Conservation (phyloP, 2,329 filamentous ascomycete species). For the Lachnellula suecica region DNA sequence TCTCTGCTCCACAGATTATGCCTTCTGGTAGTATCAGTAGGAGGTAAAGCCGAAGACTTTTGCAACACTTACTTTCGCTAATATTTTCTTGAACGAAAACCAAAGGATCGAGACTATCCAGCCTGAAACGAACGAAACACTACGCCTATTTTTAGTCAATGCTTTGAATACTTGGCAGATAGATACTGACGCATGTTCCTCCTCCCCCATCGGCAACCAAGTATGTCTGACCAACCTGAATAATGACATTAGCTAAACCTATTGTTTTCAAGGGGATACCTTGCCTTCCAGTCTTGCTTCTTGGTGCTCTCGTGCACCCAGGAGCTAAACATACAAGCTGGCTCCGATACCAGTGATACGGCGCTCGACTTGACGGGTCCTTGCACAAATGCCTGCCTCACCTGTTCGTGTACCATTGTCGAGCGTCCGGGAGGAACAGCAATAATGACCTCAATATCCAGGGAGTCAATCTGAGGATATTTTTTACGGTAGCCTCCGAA, state of each 20-base stretch:
- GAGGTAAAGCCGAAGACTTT: not conserved
- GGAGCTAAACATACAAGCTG: constrained; percentile 13
- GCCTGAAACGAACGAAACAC: constrained; percentile 11
- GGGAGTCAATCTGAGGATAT: constrained; percentile 1
- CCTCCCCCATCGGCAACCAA: constrained; percentile 12
- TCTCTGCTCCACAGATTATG: constrained; percentile 14
- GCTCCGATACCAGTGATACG: constrained; percentile 15
- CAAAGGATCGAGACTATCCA: constrained; percentile 7
- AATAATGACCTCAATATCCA: constrained; percentile 12
- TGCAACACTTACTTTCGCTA: constrained; percentile 12
- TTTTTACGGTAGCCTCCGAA: not conserved
- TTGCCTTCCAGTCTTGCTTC: constrained; percentile 3
- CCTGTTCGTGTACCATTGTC: constrained; percentile 10
- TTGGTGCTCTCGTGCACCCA: constrained; percentile 5
- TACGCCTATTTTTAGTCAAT: not conserved
- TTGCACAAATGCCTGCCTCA: constrained; percentile 13
- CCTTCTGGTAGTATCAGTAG: not conserved
- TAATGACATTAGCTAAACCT: too few relatives aligned
- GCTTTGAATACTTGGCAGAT: not conserved
- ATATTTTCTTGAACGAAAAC: constrained; percentile 9
- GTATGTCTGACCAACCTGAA: constrained; percentile 11
- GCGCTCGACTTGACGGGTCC: constrained; percentile 2
- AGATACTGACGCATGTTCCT: constrained; percentile 12
- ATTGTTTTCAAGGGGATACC: too few relatives aligned
- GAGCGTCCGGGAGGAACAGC: constrained; percentile 16